Conservation (phyloP, 148 eudicot species). For the Limonium bicolor region DNA sequence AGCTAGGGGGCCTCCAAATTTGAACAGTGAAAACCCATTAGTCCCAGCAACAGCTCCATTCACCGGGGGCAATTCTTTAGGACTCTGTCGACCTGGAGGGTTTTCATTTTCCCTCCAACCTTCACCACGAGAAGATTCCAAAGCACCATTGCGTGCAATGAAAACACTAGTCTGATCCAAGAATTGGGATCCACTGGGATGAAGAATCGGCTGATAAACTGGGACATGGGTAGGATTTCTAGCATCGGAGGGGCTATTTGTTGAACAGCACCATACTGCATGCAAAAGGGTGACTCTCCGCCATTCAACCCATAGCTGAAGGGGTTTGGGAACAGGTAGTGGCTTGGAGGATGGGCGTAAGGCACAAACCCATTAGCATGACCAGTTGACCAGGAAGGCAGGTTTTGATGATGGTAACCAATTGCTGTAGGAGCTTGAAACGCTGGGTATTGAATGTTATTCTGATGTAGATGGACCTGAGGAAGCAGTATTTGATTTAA, state of each 20-base stretch:
- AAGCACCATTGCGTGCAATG: conserved; percentile 10
- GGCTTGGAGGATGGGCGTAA: conserved; percentile 55
- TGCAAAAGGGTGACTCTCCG: conserved; percentile 37
- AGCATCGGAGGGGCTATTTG: conserved; percentile 40
- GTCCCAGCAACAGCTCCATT: conserved; percentile 19
- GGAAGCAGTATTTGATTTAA: conserved; percentile 33
- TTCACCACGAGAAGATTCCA: conserved; percentile 15
- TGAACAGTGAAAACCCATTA: conserved; percentile 77
- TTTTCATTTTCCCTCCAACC: conserved; percentile 13
- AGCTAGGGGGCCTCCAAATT: conserved; percentile 76
- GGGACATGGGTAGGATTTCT: conserved; percentile 40
- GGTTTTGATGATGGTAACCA: conserved; percentile 67
- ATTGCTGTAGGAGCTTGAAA: conserved; percentile 49
- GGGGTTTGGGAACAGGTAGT: conserved; percentile 40
- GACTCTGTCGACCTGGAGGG: conserved; percentile 15
- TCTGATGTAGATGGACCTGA: conserved; percentile 36
- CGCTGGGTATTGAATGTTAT: conserved; percentile 41
- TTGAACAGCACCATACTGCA: conserved; percentile 59
- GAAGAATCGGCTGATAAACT: conserved; percentile 48
- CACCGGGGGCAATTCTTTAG: conserved; percentile 15
- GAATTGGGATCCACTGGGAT: conserved; percentile 20
- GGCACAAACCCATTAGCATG: conserved; percentile 51
- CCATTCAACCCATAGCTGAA: conserved; percentile 41
- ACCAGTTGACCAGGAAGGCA: conserved; percentile 52
- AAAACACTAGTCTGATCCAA: conserved; percentile 21